Evolutionary conservation across 768 basidiomycete species (phyloP).

Genomic region (Erythrobasidium yunnanense): DNA sequence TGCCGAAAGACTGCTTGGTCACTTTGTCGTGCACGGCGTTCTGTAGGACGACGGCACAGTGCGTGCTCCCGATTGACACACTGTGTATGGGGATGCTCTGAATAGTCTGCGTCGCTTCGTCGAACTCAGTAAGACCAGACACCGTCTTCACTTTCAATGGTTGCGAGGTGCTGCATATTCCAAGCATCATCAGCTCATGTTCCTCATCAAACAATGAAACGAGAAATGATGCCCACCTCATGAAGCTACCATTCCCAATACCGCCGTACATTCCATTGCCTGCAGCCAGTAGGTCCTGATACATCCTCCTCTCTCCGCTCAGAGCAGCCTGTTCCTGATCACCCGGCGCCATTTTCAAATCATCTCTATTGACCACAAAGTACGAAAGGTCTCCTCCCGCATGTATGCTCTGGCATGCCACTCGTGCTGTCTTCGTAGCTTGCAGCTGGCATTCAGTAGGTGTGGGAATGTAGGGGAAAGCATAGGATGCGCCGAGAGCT

Average conservation of each 20-base stretch:
- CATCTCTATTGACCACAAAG: slow-evolving; percentile 57
- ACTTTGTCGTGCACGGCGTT: slow-evolving; percentile 31
- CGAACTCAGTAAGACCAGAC: slow-evolving; percentile 77
- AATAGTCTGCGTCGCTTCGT: slow-evolving; percentile 23
- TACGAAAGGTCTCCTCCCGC: slow-evolving; percentile 68
- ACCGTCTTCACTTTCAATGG: slow-evolving; percentile 66
- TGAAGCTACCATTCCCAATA: not conserved
- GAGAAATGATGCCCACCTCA: not conserved
- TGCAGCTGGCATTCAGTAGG: slow-evolving; percentile 77
- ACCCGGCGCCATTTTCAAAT: no score
- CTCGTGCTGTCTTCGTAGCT: slow-evolving; percentile 49
- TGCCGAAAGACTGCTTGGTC: slow-evolving; percentile 27
- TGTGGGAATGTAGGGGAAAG: slow-evolving; percentile 51
- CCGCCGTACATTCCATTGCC: slow-evolving; percentile 26
- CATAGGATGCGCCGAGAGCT: slow-evolving; percentile 58
- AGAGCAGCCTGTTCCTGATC: slow-evolving; percentile 41
- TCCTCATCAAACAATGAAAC: no score
- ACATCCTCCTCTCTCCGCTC: slow-evolving; percentile 75
- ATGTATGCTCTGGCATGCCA: slow-evolving; percentile 55
- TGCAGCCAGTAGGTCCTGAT: slow-evolving; percentile 47
- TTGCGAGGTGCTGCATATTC: slow-evolving; percentile 26
- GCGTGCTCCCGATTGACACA: slow-evolving; percentile 32
- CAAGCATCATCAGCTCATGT: not conserved
- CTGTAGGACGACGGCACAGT: slow-evolving; percentile 34
- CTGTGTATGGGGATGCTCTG: slow-evolving; percentile 32